Percentiles rank a stretch among this genome's conserved stretches.
These are phyloP conservation scores for Exophiala sp. DNA, from an alignment of 2,329 filamentous ascomycete genomes.

Conservation along the genomic window DNA sequence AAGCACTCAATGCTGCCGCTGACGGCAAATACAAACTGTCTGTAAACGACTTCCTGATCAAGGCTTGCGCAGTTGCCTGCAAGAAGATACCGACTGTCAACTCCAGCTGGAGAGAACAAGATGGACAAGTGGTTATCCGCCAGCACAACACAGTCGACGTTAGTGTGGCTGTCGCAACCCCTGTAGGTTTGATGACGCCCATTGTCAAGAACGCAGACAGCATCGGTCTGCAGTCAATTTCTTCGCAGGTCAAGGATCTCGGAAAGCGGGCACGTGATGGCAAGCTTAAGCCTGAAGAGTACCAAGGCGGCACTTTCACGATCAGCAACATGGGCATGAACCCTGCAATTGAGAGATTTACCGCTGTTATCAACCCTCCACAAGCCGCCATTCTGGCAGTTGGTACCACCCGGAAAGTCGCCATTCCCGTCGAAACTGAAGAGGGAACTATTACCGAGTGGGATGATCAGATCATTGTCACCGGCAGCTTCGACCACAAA, in stretches of 20 bases:
- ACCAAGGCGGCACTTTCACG: slow-evolving; percentile 97
- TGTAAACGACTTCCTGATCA: slow-evolving; percentile 99
- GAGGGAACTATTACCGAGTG: slow-evolving; percentile 79
- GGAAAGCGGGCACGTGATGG: slow-evolving; percentile 93
- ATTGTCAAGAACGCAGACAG: slow-evolving; percentile 87
- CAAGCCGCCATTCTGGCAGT: slow-evolving; percentile 94
- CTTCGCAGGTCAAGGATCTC: slow-evolving; percentile 86
- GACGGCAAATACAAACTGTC: slow-evolving; percentile 98
- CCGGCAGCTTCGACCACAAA: slow-evolving; percentile 97
- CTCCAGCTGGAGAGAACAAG: slow-evolving; percentile 82
- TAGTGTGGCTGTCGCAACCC: slow-evolving; percentile 91
- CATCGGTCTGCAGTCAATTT: slow-evolving; percentile 86
- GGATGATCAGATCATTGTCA: slow-evolving; percentile 96
- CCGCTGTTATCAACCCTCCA: slow-evolving; percentile 97
- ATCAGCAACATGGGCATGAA: slow-evolving; percentile 99
- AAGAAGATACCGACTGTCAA: slow-evolving; percentile 95
- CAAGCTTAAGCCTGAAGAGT: slow-evolving; percentile 99
- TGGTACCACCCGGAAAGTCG: slow-evolving; percentile 92
- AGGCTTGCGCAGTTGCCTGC: slow-evolving; percentile 83
- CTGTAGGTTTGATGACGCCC: slow-evolving; percentile 90
- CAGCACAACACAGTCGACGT: slow-evolving; percentile 93
- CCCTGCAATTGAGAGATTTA: slow-evolving; percentile 90
- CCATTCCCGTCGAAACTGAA: slow-evolving; percentile 78
- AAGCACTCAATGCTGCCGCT: slow-evolving; percentile 81
- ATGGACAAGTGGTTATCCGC: slow-evolving; percentile 75